Evolutionary conservation across 305 asterid species (phyloP).

Genomic region (Rubia tinctorum): DNA sequence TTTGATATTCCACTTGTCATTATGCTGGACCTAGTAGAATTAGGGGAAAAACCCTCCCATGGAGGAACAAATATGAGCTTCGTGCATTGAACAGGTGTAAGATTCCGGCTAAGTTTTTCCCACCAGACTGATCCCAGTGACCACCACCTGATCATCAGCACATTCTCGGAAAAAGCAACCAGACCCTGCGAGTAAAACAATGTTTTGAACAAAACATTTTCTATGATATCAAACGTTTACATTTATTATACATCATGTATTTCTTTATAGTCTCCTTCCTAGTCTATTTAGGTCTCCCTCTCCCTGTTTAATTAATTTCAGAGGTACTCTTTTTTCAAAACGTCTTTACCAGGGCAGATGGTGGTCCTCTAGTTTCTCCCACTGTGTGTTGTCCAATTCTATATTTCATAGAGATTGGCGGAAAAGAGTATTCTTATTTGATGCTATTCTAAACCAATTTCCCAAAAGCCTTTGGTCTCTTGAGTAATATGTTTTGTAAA

Average conservation of each 20-base stretch:
- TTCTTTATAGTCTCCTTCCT: not conserved
- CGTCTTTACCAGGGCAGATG: not conserved
- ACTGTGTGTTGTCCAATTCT: not conserved
- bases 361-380: not conserved
- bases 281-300: not conserved
- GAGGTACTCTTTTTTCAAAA: not conserved
- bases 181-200: conserved; percentile 58
- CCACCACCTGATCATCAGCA: conserved; percentile 98
- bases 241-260: not conserved
- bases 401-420: not conserved
- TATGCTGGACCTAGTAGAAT: conserved; percentile 77
- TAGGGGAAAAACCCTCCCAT: conserved; percentile 96
- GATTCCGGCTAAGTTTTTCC: conserved; percentile 92
- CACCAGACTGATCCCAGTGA: conserved; percentile 94
- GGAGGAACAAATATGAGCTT: conserved; percentile 92
- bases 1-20: conserved; percentile 55
- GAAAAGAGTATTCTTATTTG: too few relatives aligned
- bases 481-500: not conserved
- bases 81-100: conserved; percentile 85
- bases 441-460: not conserved
- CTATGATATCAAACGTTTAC: not conserved
- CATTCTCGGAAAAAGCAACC: conserved; percentile 93
- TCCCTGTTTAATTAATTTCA: not conserved
- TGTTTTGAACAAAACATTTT: not conserved
- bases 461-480: not conserved